phyloP scores from a whole-genome alignment of 148 eudicot species.

The Vaccinium corymbosum region DNA sequence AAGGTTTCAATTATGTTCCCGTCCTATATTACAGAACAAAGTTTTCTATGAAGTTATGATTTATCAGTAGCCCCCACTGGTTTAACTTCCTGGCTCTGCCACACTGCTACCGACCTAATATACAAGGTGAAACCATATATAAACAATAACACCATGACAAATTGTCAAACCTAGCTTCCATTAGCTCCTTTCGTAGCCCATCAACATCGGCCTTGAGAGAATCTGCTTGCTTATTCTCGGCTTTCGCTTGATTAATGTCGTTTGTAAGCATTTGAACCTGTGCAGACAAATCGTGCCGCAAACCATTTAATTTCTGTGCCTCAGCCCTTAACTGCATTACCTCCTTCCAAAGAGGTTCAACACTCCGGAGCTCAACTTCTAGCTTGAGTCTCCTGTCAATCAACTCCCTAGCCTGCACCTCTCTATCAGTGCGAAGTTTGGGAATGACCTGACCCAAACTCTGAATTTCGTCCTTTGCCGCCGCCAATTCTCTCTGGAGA shows the following conservation, averaged over 20 bases:
- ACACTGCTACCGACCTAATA: conserved; percentile 5
- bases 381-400: conserved; percentile 64
- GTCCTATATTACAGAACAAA: background rate
- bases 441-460: conserved; percentile 57
- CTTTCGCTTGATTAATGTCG: conserved; percentile 46
- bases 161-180: conserved; percentile 65
- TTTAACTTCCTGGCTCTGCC: background rate
- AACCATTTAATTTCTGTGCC: conserved; percentile 51
- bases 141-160: background rate
- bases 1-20: background rate
- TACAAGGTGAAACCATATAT: background rate
- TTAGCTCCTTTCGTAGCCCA: conserved; percentile 61
- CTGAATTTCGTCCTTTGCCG: conserved; percentile 68
- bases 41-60: background rate
- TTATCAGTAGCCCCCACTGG: background rate
- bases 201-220: conserved; percentile 64
- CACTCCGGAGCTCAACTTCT: conserved; percentile 67
- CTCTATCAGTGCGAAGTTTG: conserved; percentile 59
- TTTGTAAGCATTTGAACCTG: conserved; percentile 64
- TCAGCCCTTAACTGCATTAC: conserved; percentile 62
- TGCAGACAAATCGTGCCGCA: conserved; percentile 53
- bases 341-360: conserved; percentile 68
- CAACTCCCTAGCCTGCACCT: conserved; percentile 51
- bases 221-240: conserved; percentile 63
- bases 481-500: conserved; percentile 65